Evolutionary conservation across 805 yeast species (phyloP), one percentile per base, ranked within the genome.

Genomic region (Komagataella populi): DNA sequence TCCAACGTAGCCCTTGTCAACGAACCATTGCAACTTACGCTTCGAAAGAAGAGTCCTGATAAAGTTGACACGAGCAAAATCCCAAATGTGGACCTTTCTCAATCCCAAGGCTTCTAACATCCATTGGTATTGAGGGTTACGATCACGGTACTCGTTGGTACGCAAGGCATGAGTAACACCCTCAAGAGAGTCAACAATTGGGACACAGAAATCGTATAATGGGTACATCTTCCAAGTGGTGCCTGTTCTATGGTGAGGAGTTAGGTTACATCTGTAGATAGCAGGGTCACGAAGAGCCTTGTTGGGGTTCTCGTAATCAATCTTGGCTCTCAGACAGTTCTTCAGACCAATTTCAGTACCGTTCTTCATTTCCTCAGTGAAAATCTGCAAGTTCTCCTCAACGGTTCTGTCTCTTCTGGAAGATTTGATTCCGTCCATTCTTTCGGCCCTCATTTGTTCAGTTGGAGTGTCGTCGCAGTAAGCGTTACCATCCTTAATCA

Each of bases 11-110:
- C 79, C 73, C 68, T 87, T 84, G 74, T 93, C 98, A 56, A 93
- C 99, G 70, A 93, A 89, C 99, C 99, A 93, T 74, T 95, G 99
- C 65, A 93, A 77, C 76, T 93, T 93, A 75, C 99, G 85, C 83
- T 93, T 93, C 55, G 96, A 88, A 55, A 93, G 75, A 66, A 93
- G 75, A 23, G 99, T 93, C 74, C 97, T 83, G 54, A 93, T 89
- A 65, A 93, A 93, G 79, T 91, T 93, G 63, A 93, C 90, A 71
- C 99, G 83, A 55, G 95, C 93, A 63, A 93, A 93, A 74, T 93
- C 99, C 97, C 98, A 93, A 62, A 93, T 81, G 70, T 89, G 88
- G 48, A 93, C 99, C 64, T 86, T 85, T 73, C 99, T 86, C 66
- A 93, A 77, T 51, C 76, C 69, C 64, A 93, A 72, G 47, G 91